These are phyloP conservation scores for Penicillium coprophilum DNA, from an alignment of 495 filamentous ascomycete species.

Conservation along the genomic window DNA sequence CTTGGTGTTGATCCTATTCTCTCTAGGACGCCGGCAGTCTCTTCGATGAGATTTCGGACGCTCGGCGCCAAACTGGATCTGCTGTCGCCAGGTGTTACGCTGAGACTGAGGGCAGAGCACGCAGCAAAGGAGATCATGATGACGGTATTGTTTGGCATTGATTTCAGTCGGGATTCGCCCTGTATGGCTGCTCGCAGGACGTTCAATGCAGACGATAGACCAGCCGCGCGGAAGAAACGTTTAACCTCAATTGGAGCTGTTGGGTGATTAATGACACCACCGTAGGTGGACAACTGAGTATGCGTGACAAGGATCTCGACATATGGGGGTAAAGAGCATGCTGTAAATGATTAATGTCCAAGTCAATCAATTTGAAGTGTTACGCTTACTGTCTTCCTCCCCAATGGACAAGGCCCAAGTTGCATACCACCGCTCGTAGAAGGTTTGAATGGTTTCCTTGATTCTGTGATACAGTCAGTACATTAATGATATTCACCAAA, in stretches of 20 bases:
- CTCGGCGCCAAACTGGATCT: conserved; percentile 63
- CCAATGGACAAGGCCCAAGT: conserved; percentile 61
- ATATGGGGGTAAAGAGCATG: conserved; percentile 64
- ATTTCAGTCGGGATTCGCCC: conserved; percentile 65
- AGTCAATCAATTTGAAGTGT: not conserved
- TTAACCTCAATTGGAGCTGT: conserved; percentile 68
- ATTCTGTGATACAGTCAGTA: conserved; percentile 40
- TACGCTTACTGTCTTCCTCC: conserved; percentile 49
- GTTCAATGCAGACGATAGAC: conserved; percentile 66
- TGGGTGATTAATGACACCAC: conserved; percentile 70
- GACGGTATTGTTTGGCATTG: conserved; percentile 75
- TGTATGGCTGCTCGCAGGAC: conserved; percentile 73
- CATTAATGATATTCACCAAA: not conserved
- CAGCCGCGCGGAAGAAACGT: conserved; percentile 67
- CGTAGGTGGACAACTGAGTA: conserved; percentile 69
- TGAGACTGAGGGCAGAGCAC: conserved; percentile 65
- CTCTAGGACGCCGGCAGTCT: conserved; percentile 66
- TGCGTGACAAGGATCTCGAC: conserved; percentile 74
- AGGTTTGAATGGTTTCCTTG: conserved; percentile 58
- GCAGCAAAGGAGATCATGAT: conserved; percentile 78
- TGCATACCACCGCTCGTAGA: conserved; percentile 62
- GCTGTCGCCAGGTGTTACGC: conserved; percentile 53
- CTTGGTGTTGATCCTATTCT: conserved; percentile 62
- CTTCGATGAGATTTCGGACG: conserved; percentile 64
- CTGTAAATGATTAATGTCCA: conserved; percentile 31